Base-by-base conservation (phyloP, 2,329 filamentous ascomycete genomes). In the Ceratocystis smalleyi region DNA sequence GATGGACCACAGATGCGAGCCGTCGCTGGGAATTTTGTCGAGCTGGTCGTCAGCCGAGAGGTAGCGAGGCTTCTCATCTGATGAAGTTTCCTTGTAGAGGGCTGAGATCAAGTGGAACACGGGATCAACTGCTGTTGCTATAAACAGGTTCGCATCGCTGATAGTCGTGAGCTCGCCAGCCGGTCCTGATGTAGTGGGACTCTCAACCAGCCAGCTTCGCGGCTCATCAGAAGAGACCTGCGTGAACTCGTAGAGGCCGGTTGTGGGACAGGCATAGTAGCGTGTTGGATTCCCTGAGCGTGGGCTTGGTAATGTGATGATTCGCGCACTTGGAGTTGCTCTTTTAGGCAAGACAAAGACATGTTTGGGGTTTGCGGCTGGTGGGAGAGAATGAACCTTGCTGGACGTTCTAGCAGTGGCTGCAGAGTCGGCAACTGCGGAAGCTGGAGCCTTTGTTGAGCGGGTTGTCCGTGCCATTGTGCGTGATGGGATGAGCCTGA, bases 51-150 rank as follows among this genome's bases (percentile, higher is more conserved):
- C 87, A 64, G 83, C 77, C 0, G 83, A 81, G 15, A 90, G 77
- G 69, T 89, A 90, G 62, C 86, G 77, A 54, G 80, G 80, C 70
- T 85, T 88, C 49, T 75, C 71, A 1, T 77, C 73, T 10, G 72
- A 70, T 57, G 77, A 77, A 12, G 75, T 68, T 2, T 71, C 63
- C 43, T 75, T 70, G 1, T 77, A 75, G 1, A 97, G 79, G 3
- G 85, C 81, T 0, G 92, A 88, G 1, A 97, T 77, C 2, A 95
- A 72, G 61, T 97, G 78, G 75, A 97, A 97, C 2, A 96, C 71
- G 4, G 89, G 81, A 73, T 99, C 94, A 64, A 96, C 78, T 1
- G 84, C 82, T 1, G 94, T 96, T 7, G 92, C 89, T 66, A 97
- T 75, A 70, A 88, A 87, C n/a, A 97, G 76, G 66, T 91, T 84